Evolutionary conservation across 768 basidiomycete species (phyloP).

Genomic region (Mycena epipterygia): DNA sequence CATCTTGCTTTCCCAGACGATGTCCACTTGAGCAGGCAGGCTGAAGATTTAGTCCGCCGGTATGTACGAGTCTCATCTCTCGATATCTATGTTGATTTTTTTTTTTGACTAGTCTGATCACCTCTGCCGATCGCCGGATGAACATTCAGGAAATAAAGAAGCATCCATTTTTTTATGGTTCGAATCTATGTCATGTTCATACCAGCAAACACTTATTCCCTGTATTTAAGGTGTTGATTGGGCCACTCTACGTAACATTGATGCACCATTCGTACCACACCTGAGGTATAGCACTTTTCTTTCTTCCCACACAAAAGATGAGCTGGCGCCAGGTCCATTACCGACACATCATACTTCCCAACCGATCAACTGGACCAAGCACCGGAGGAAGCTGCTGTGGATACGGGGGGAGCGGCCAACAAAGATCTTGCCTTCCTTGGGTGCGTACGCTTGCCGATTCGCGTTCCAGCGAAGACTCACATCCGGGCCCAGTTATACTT

Average conservation of each 20-base stretch:
- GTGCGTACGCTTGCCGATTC: constrained; percentile 47
- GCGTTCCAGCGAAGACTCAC: background rate
- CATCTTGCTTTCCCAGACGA: constrained; percentile 94
- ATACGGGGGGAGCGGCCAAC: constrained; percentile 55
- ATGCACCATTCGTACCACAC: constrained; percentile 97
- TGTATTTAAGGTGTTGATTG: constrained; percentile 76
- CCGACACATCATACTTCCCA: constrained; percentile 97
- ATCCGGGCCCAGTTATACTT: constrained; percentile 71
- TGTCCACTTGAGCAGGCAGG: constrained; percentile 91
- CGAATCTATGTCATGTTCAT: background rate
- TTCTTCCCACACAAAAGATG: background rate
- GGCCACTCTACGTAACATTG: constrained; percentile 87
- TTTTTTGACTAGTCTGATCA: constrained; percentile 73
- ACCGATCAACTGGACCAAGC: constrained; percentile 92
- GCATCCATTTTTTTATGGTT: constrained; percentile 93
- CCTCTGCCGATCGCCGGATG: constrained; percentile 83
- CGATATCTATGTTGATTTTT: background rate
- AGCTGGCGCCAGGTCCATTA: constrained; percentile 71
- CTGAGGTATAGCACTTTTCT: constrained; percentile 51
- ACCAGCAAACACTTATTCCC: background rate
- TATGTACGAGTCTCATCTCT: constrained; percentile 48
- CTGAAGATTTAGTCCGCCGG: constrained; percentile 91
- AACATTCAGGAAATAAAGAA: constrained; percentile 89
- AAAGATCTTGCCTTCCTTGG: constrained; percentile 79
- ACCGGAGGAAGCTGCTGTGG: constrained; percentile 58